These are phyloP conservation scores for Chiua sp. DNA, from an alignment of 1,284 basidiomycete genomes.

Conservation along the genomic window DNA sequence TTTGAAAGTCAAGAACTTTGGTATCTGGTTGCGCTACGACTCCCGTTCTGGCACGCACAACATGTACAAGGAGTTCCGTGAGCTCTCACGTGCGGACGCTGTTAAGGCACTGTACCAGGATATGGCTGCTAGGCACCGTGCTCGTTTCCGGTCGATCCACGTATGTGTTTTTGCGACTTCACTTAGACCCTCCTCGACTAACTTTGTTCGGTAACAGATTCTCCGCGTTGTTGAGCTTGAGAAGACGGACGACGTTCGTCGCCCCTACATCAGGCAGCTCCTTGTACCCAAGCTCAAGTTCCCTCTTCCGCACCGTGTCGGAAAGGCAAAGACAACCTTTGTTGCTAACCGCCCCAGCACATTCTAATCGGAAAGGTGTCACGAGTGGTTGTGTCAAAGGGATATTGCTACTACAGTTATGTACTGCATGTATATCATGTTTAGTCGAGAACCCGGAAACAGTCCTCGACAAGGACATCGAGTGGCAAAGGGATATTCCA, in stretches of 20 bases:
- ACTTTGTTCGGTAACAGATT: slow-evolving; percentile 56
- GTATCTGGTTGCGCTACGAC: slow-evolving; percentile 99
- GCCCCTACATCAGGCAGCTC: slow-evolving; percentile 98
- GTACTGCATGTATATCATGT: neutral
- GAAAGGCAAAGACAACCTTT: slow-evolving; percentile 75
- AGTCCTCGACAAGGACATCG: no score
- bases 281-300: slow-evolving; percentile 92
- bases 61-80: slow-evolving; percentile 99
- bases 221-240: slow-evolving; percentile 94
- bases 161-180: slow-evolving; percentile 47
- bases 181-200: neutral
- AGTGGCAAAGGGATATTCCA: no score
- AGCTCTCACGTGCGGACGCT: slow-evolving; percentile 92
- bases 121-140: slow-evolving; percentile 99
- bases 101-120: slow-evolving; percentile 99
- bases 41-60: slow-evolving; percentile 98
- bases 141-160: slow-evolving; percentile 98
- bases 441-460: neutral
- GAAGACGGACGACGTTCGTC: slow-evolving; percentile 92
- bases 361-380: slow-evolving; percentile 47
- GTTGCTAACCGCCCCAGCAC: slow-evolving; percentile 75
- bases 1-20: slow-evolving; percentile 99
- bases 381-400: neutral
- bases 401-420: neutral
- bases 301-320: slow-evolving; percentile 95